Percentiles rank a stretch among this genome's conserved stretches.
These are phyloP conservation scores for Naematelia encephala DNA, from an alignment of 768 basidiomycete species.

Conservation along the genomic window DNA sequence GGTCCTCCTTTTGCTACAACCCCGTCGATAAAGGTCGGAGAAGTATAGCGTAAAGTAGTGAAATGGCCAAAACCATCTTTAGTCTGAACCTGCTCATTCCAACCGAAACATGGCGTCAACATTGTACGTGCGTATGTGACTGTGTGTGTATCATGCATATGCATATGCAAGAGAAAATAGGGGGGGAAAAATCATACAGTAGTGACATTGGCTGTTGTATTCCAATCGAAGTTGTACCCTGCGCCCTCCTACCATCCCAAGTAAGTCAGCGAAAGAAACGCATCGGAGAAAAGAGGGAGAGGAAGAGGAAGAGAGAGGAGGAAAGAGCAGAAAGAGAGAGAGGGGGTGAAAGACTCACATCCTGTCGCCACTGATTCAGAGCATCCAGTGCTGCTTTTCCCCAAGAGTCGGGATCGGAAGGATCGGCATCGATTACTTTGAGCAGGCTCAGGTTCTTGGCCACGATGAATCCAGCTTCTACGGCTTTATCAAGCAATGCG, in stretches of 20 bases:
- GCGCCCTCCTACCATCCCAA: conserved; percentile 21
- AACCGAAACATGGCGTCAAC: conserved; percentile 11
- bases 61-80: conserved; percentile 19
- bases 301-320: background rate
- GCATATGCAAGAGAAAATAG: background rate
- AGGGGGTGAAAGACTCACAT: conserved; percentile 24
- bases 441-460: conserved; percentile 63
- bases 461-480: conserved; percentile 71
- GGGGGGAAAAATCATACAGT: background rate
- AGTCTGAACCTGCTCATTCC: background rate
- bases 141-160: no score
- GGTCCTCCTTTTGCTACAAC: background rate
- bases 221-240: conserved; percentile 40
- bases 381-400: conserved; percentile 45
- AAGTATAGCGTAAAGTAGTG: conserved; percentile 40
- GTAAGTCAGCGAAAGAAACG: background rate
- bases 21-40: conserved; percentile 1
- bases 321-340: background rate
- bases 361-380: conserved; percentile 34
- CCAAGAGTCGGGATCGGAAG: conserved; percentile 35
- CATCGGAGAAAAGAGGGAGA: background rate
- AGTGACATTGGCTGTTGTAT: background rate
- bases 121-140: no score
- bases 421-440: conserved; percentile 63
- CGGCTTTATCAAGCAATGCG: conserved; percentile 64